These are phyloP conservation scores for Moniliella sp. DNA, from an alignment of 1,284 basidiomycete genomes.

Conservation along the genomic window DNA sequence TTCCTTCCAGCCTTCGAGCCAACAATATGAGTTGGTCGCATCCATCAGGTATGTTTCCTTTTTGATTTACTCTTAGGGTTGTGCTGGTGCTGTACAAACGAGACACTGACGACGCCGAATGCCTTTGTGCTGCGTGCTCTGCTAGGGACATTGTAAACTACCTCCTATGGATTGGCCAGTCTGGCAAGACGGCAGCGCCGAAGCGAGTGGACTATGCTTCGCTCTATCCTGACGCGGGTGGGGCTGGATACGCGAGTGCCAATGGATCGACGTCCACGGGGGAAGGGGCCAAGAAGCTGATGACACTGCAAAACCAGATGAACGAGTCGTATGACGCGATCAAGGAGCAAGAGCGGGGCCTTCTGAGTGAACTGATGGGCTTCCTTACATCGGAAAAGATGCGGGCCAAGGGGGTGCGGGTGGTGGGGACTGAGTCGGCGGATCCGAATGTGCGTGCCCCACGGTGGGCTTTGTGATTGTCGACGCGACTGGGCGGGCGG, in stretches of 20 bases:
- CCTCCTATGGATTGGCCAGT: slow-evolving; percentile 40
- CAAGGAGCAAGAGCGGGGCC: too few relatives aligned
- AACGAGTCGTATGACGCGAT: too few relatives aligned
- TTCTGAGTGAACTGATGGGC: slow-evolving; percentile 36
- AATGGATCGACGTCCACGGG: too few relatives aligned
- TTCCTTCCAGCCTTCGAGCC: slow-evolving; percentile 42
- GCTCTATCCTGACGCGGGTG: background rate
- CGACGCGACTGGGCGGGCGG: slow-evolving; percentile 25
- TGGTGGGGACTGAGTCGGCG: slow-evolving; percentile 44
- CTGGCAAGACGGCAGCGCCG: background rate
- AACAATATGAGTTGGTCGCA: slow-evolving; percentile 49
- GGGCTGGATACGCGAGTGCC: too few relatives aligned
- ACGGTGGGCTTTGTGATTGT: slow-evolving; percentile 52
- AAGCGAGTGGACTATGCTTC: slow-evolving; percentile 5
- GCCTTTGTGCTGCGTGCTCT: too few relatives aligned
- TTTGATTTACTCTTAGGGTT: too few relatives aligned
- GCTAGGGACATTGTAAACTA: slow-evolving; percentile 47
- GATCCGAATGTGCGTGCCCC: slow-evolving; percentile 36
- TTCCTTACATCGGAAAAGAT: slow-evolving; percentile 37
- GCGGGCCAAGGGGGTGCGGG: slow-evolving; percentile 32
- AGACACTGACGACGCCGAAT: too few relatives aligned
- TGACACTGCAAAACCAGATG: too few relatives aligned
- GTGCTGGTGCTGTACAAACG: too few relatives aligned
- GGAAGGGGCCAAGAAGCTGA: too few relatives aligned
- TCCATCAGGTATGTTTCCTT: too few relatives aligned